A percentile compares a stretch with the other conserved stretches of the same genome.
These are phyloP conservation scores for Tuber brumale DNA, from an alignment of 495 filamentous ascomycete genomes.

Conservation along the genomic window DNA sequence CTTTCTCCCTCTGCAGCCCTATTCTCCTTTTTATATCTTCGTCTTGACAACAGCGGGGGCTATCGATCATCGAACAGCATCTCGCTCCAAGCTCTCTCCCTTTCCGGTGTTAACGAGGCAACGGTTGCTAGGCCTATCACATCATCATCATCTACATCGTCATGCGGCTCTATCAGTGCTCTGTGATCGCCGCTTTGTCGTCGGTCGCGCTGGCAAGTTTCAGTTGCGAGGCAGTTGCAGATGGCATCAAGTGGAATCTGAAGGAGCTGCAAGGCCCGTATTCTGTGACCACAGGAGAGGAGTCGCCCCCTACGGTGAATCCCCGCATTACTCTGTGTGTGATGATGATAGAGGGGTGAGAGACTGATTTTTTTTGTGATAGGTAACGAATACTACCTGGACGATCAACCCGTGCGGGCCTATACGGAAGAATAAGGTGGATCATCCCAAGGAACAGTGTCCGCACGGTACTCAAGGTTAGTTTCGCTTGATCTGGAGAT, in stretches of 20 bases:
- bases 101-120: constrained; percentile 4
- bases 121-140: neutral
- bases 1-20: neutral
- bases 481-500: constrained; percentile 17
- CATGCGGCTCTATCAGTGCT: constrained; percentile 2
- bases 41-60: neutral
- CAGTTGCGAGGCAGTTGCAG: constrained; percentile 12
- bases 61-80: neutral
- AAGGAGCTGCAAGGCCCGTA: constrained; percentile 64
- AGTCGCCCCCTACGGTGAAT: constrained; percentile 45
- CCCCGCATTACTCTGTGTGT: neutral
- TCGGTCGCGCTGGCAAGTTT: constrained; percentile 26
- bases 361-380: neutral
- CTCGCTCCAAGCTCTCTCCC: neutral
- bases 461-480: constrained; percentile 56
- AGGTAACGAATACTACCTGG: constrained; percentile 66
- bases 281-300: constrained; percentile 55
- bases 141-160: neutral
- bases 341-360: neutral
- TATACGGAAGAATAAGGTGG: constrained; percentile 52
- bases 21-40: neutral
- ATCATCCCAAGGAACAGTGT: constrained; percentile 52
- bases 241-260: constrained; percentile 53
- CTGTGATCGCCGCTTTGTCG: constrained; percentile 12
- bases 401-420: constrained; percentile 75